Evolutionary conservation across 148 eudicot genomes (phyloP), one percentile per base, ranked within the genome.

Genomic region (Chenopodium suecicum): DNA sequence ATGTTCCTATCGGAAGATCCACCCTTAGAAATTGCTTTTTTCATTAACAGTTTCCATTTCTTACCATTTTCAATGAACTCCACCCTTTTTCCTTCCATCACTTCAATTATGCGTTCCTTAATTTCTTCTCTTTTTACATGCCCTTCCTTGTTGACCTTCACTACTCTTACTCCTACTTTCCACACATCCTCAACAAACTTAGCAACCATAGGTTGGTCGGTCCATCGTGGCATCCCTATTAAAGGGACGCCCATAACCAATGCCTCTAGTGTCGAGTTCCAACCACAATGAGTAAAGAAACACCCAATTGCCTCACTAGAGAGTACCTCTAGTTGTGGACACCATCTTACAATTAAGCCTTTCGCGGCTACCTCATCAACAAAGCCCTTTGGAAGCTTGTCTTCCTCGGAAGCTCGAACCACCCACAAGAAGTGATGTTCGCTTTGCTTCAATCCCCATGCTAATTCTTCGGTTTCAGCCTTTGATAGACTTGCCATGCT

Each of bases 191-290:
- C 83, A 47, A 89, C 79, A 70, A 87, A 76, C 84, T 89, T 90
- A 63, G 89, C 93, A 79, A 84, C 81, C 9, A 84, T 86, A 0
- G 86, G 83, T 46, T 90, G 91, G 54, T 90, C 90, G 0, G 89
- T 86, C 91, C 93, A 90, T 65, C 73, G 86, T 0, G 91, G 92
- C 88, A 90, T 88, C 76, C 80, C 89, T 52, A 90, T 76, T 88
- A 86, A 86, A 23, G 89, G 89, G 78, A 89, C 88, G 3, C 88
- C 91, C 47, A 85, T 62, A 32, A 75, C 82, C 80, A 89, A 16
- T 1, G 82, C 88, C 58, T 89, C 89, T 0, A 85, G 27, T 0
- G 88, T 86, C 23, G 90, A 89, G 68, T 89, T 89, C 44, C 44
- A 89, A 6, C 91, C 87, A 64, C 88, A 76, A 66, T 89, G 90